Conservation (phyloP, 345 rosid genomes). For the Brassica napus region DNA sequence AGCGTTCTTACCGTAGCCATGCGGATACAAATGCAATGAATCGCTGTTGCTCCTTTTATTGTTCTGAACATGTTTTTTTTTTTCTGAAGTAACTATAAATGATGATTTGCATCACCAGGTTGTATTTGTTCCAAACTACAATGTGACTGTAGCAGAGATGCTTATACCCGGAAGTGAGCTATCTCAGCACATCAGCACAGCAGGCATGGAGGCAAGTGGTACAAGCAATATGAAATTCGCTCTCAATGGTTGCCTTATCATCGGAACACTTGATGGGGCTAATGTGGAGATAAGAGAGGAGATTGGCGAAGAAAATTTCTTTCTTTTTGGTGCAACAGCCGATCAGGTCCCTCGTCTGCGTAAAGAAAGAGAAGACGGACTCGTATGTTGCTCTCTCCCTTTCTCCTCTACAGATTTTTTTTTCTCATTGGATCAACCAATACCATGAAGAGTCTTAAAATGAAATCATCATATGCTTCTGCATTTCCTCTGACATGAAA, state of each 20-base stretch:
- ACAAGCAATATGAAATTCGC: constrained; percentile 99
- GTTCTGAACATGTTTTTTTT: background rate
- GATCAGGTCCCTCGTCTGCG: constrained; percentile 84
- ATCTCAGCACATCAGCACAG: constrained; percentile 97
- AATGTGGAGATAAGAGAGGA: constrained; percentile 98
- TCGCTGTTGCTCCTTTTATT: background rate
- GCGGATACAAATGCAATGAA: constrained; percentile 5
- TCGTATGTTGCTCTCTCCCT: constrained; percentile 48
- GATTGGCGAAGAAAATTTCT: constrained; percentile 86
- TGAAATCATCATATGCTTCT: constrained; percentile 8
- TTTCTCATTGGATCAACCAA: background rate
- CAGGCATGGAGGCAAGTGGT: constrained; percentile 99
- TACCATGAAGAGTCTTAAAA: background rate
- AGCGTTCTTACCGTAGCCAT: background rate
- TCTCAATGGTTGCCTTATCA: constrained; percentile 92
- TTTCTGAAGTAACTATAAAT: background rate
- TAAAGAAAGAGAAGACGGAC: constrained; percentile 81
- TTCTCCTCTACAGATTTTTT: background rate
- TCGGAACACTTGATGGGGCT: constrained; percentile 97
- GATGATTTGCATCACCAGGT: constrained; percentile 50
- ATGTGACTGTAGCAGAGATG: constrained; percentile 90
- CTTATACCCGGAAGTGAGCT: constrained; percentile 98
- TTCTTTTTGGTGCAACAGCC: constrained; percentile 90
- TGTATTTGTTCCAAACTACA: constrained; percentile 96
- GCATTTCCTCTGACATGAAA: constrained; percentile 9